Conservation (phyloP, 768 basidiomycete species). For the Amanita brunnescens region DNA sequence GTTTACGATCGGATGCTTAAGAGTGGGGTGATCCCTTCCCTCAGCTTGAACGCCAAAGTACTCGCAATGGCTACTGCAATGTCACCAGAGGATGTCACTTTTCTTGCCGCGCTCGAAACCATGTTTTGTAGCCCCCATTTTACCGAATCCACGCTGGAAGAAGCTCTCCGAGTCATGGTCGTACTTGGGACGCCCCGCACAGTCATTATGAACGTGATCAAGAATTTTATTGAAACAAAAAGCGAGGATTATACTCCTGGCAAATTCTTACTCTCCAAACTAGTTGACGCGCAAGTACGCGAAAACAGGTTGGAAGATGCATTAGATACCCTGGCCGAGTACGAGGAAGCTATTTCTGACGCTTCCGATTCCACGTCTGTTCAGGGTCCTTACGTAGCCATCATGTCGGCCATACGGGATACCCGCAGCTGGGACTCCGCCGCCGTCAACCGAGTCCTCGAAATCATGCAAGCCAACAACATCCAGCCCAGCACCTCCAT, state of each 20-base stretch:
- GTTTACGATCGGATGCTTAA: constrained; percentile 35
- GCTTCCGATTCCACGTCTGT: constrained; percentile 20
- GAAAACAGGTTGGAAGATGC: constrained; percentile 24
- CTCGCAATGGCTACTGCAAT: constrained; percentile 23
- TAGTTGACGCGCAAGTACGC: constrained; percentile 28
- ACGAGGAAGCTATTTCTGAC: not conserved
- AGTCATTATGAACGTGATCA: constrained; percentile 12
- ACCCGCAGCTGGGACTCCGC: not conserved
- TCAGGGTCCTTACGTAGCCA: constrained; percentile 12
- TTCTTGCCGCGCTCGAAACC: constrained; percentile 11
- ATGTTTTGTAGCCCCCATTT: constrained; percentile 18
- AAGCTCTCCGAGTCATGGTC: constrained; percentile 17
- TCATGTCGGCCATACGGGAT: constrained; percentile 12
- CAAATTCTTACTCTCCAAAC: constrained; percentile 24
- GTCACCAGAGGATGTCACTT: constrained; percentile 12
- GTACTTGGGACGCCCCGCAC: constrained; percentile 11
- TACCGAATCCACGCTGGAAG: constrained; percentile 20
- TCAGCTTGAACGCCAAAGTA: constrained; percentile 32
- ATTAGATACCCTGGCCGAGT: constrained; percentile 17
- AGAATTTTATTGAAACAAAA: constrained; percentile 17
- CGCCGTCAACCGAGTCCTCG: not conserved
- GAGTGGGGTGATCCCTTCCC: constrained; percentile 28
- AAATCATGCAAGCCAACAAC: constrained; percentile 16
- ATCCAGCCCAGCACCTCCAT: constrained; percentile 29
- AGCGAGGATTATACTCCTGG: constrained; percentile 18